Evolutionary conservation across 805 yeast species (phyloP).

Genomic region (Candida arabinofermentans): DNA sequence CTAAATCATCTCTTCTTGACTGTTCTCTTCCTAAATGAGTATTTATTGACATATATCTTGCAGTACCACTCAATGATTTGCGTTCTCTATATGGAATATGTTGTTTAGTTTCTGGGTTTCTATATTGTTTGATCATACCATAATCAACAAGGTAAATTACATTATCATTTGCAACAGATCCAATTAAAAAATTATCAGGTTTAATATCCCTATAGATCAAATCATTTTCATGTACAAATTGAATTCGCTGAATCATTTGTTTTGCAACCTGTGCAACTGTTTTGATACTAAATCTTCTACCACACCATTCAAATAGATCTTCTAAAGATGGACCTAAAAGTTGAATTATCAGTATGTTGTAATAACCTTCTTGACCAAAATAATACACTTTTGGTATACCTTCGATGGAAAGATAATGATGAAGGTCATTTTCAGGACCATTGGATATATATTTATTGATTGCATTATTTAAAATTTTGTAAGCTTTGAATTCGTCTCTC

Average conservation of each 20-base stretch:
- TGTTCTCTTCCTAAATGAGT: slow-evolving; percentile 87
- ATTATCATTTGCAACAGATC: slow-evolving; percentile 52
- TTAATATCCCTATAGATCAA: slow-evolving; percentile 77
- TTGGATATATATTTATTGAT: slow-evolving; percentile 27
- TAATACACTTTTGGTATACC: slow-evolving; percentile 84
- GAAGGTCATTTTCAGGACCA: slow-evolving; percentile 22
- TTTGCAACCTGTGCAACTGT: slow-evolving; percentile 72
- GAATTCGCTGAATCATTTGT: slow-evolving; percentile 72
- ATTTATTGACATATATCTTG: slow-evolving; percentile 83
- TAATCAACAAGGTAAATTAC: slow-evolving; percentile 72
- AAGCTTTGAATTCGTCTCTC: slow-evolving; percentile 77
- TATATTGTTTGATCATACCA: slow-evolving; percentile 83
- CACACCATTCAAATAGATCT: slow-evolving; percentile 87
- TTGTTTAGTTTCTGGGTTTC: slow-evolving; percentile 75
- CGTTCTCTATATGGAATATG: slow-evolving; percentile 82
- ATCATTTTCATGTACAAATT: slow-evolving; percentile 72
- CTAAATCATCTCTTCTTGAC: slow-evolving; percentile 78
- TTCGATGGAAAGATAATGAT: slow-evolving; percentile 30
- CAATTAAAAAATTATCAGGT: slow-evolving; percentile 78
- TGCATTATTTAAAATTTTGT: slow-evolving; percentile 63
- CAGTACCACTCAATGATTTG: slow-evolving; percentile 79
- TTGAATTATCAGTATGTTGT: slow-evolving; percentile 72
- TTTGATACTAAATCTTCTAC: slow-evolving; percentile 64
- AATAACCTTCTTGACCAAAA: slow-evolving; percentile 83
- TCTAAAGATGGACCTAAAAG: slow-evolving; percentile 80